These are phyloP conservation scores for Nicotiana undulata DNA, from an alignment of 257 asterid species.

Conservation along the genomic window DNA sequence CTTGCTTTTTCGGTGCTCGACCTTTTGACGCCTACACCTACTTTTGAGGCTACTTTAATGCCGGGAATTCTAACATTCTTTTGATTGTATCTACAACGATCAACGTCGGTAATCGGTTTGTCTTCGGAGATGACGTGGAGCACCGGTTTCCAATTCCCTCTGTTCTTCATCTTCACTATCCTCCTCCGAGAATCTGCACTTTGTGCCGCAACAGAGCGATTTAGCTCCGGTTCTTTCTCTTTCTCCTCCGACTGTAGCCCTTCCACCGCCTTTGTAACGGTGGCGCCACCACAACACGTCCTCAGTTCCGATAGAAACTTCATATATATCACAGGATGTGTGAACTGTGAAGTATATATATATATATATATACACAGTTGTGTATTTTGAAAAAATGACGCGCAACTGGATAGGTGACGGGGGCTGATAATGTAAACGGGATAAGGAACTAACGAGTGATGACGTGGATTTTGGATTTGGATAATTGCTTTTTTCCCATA, in stretches of 20 bases:
- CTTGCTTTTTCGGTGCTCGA: neutral
- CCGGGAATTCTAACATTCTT: neutral
- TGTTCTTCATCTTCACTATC: neutral
- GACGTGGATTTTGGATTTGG: no score
- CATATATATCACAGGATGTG: neutral
- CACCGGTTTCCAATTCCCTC: neutral
- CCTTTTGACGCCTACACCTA: neutral
- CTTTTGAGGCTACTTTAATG: neutral
- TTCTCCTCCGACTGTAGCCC: neutral
- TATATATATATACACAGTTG: neutral
- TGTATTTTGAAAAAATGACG: no score
- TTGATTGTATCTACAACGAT: neutral
- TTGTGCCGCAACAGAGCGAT: neutral
- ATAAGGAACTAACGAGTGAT: no score
- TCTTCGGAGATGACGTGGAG: neutral
- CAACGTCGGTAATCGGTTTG: neutral
- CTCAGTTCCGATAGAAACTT: neutral
- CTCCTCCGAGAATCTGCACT: neutral
- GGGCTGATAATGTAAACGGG: no score
- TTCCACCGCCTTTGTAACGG: neutral
- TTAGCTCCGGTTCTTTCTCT: neutral
- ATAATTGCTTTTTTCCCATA: no score
- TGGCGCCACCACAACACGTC: neutral
- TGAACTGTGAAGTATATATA: no score
- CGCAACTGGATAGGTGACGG: no score